Conservation (phyloP, 352 stramenopile species). For the Phytopythium helicoides region DNA sequence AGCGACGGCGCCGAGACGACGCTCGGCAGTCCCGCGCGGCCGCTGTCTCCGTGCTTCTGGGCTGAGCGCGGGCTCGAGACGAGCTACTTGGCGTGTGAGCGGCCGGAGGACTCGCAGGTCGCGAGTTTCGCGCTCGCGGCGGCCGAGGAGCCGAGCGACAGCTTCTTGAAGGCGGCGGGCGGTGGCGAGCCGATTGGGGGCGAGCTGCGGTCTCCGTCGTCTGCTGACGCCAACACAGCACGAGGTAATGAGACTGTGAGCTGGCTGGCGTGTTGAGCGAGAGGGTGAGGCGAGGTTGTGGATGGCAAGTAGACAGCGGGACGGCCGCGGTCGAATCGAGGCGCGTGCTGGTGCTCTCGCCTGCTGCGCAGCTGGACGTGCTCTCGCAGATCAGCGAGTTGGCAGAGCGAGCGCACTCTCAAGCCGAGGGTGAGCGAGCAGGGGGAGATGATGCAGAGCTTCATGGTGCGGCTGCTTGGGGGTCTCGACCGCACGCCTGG, state of each 20-base stretch:
- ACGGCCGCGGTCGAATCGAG: too few species aligned
- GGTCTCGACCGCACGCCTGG: constrained; percentile 18
- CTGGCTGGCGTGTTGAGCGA: too few species aligned
- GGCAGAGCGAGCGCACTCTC: constrained; percentile 28
- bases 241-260: too few species aligned
- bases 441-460: neutral
- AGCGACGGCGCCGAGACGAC: constrained; percentile 43
- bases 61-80: neutral
- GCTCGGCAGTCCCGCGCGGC: constrained; percentile 19
- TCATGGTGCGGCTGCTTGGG: neutral
- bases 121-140: too few species aligned
- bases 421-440: neutral
- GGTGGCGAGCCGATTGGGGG: too few species aligned
- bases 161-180: too few species aligned
- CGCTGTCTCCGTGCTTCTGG: constrained; percentile 41
- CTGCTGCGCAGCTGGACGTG: constrained; percentile 65
- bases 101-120: too few species aligned
- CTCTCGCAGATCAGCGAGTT: constrained; percentile 77
- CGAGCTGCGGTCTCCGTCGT: too few species aligned
- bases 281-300: too few species aligned
- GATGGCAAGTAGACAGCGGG: too few species aligned
- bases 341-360: constrained; percentile 41
- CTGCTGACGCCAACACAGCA: too few species aligned
- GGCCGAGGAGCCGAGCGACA: neutral
- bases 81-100: neutral